Evolutionary conservation across 495 filamentous ascomycete species (phyloP).

Genomic region (Penicillium tannophilum): DNA sequence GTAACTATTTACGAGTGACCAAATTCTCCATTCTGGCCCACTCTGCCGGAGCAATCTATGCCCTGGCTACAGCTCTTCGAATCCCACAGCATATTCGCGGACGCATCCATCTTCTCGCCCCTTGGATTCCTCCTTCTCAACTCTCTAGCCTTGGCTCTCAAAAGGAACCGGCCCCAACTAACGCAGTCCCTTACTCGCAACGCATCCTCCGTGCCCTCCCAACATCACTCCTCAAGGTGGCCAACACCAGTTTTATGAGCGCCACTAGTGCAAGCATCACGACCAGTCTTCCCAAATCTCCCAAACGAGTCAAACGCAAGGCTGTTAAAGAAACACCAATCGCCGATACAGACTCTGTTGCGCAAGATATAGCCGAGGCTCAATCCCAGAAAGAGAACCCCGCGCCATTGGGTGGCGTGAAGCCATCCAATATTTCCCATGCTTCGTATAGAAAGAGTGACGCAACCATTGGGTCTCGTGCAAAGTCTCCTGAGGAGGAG

Average conservation of each 20-base stretch:
- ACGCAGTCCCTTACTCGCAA: constrained; percentile 87
- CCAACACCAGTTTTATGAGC: constrained; percentile 92
- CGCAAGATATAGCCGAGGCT: constrained; percentile 43
- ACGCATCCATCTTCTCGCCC: constrained; percentile 90
- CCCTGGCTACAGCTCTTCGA: constrained; percentile 89
- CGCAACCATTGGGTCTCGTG: constrained; percentile 25
- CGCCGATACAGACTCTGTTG: constrained; percentile 17
- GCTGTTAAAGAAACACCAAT: constrained; percentile 43
- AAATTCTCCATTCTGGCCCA: constrained; percentile 99
- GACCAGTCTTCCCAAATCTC: constrained; percentile 74
- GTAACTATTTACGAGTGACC: constrained; percentile 86
- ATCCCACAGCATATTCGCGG: constrained; percentile 96
- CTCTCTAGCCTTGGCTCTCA: constrained; percentile 81
- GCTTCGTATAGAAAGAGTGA: constrained; percentile 26
- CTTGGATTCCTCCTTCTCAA: constrained; percentile 98
- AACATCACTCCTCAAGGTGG: constrained; percentile 87
- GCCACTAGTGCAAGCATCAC: constrained; percentile 90
- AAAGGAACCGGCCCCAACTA: constrained; percentile 71
- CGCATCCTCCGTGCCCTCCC: constrained; percentile 88
- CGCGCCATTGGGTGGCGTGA: constrained; percentile 21
- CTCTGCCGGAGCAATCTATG: constrained; percentile 96
- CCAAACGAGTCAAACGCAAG: constrained; percentile 65
- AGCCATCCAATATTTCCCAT: constrained; percentile 21
- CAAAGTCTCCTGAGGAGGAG: constrained; percentile 40
- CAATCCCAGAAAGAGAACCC: constrained; percentile 48